These are phyloP conservation scores for Tremella fuciformis DNA, from an alignment of 768 basidiomycete species.

Conservation along the genomic window DNA sequence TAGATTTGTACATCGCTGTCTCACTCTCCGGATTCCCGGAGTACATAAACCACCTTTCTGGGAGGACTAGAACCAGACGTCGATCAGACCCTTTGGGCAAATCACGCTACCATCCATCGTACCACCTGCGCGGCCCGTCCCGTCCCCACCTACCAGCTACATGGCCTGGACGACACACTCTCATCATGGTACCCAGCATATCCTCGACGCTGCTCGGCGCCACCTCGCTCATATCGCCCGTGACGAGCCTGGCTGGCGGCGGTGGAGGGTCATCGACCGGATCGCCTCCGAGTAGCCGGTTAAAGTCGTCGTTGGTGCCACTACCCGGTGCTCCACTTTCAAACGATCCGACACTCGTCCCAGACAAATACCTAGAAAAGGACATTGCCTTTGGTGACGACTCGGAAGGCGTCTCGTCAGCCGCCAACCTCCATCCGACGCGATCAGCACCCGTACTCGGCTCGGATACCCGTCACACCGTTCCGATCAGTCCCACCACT, in stretches of 20 bases:
- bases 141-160: too few species aligned
- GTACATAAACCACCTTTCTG: too few species aligned
- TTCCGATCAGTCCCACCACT: neutral
- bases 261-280: constrained; percentile 3
- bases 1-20: too few species aligned
- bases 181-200: neutral
- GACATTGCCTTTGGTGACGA: neutral
- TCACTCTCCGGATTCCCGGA: too few species aligned
- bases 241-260: too few species aligned
- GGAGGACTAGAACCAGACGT: too few species aligned
- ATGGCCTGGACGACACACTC: neutral
- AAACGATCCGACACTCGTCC: constrained; percentile 33
- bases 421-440: neutral
- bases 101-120: too few species aligned
- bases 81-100: too few species aligned
- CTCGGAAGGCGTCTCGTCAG: neutral
- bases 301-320: constrained; percentile 17
- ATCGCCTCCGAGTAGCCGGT: constrained; percentile 7
- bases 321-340: constrained; percentile 33
- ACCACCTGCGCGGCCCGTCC: too few species aligned
- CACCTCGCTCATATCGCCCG: constrained; percentile 17
- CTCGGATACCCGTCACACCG: constrained; percentile 16
- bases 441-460: constrained; percentile 13
- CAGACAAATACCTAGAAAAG: constrained; percentile 35
- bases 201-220: constrained; percentile 4